Evolutionary conservation across 139 green algal species (phyloP).

Genomic region (Coccomyxa sp.): DNA sequence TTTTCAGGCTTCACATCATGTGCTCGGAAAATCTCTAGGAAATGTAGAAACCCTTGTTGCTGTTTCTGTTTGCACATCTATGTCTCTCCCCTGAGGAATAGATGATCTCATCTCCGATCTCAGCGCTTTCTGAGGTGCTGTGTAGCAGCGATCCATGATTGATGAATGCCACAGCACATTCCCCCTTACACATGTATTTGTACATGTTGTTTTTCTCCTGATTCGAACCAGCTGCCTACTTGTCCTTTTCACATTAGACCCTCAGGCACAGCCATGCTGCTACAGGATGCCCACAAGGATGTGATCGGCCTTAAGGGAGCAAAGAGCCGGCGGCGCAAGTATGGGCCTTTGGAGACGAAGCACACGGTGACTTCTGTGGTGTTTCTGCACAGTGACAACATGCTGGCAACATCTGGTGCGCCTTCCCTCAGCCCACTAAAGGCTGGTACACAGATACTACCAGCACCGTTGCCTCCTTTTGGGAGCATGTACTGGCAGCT

Average conservation of each 20-base stretch:
- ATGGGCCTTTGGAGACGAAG: background rate
- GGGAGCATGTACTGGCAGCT: background rate
- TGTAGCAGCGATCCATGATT: no score
- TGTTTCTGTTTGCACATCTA: background rate
- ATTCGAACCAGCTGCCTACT: no score
- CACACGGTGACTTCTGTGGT: slow-evolving; percentile 53
- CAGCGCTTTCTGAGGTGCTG: no score
- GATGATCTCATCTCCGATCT: no score
- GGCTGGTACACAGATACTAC: background rate
- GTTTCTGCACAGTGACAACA: slow-evolving; percentile 45
- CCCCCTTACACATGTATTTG: no score
- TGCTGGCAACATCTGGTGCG: slow-evolving; percentile 28
- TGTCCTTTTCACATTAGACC: no score
- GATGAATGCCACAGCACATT: no score
- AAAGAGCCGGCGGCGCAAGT: background rate
- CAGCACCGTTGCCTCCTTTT: background rate
- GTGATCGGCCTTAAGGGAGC: background rate
- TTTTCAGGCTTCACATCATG: background rate
- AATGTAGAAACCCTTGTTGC: background rate
- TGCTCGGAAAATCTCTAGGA: no score
- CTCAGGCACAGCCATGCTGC: background rate
- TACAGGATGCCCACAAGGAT: background rate
- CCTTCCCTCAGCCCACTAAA: background rate
- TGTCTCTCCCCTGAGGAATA: no score
- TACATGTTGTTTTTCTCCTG: no score